These are phyloP conservation scores for Acacia acuminata DNA, from an alignment of 306 rosid species.

Conservation along the genomic window DNA sequence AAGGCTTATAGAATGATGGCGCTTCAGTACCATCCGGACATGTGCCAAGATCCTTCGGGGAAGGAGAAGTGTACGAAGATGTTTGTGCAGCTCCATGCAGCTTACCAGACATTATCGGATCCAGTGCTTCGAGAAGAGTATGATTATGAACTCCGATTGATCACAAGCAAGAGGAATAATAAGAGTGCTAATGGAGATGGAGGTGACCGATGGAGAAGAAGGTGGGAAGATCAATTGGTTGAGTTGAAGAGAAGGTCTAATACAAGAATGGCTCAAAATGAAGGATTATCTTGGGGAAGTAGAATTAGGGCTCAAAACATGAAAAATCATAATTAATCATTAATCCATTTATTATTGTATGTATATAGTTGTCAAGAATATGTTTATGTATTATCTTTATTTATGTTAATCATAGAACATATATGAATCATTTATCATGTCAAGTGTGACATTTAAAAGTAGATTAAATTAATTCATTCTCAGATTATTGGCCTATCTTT, in stretches of 20 bases:
- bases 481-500: not conserved
- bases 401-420: not conserved
- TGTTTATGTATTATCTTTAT: not conserved
- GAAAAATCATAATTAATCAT: not conserved
- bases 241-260: conserved; percentile 54
- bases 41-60: conserved; percentile 43
- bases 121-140: conserved; percentile 55
- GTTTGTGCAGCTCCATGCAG: conserved; percentile 57
- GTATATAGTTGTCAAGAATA: not conserved
- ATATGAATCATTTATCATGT: not conserved
- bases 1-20: conserved; percentile 66
- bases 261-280: conserved; percentile 26
- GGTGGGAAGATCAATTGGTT: conserved; percentile 53
- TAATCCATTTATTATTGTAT: not conserved
- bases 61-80: conserved; percentile 53
- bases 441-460: not conserved
- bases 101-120: conserved; percentile 55
- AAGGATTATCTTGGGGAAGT: conserved; percentile 42
- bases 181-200: not conserved
- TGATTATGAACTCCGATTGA: conserved; percentile 42
- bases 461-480: not conserved
- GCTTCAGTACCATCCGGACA: conserved; percentile 61
- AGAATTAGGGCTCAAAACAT: conserved; percentile 39
- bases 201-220: conserved; percentile 27
- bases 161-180: not conserved